Base-by-base conservation (phyloP, 1,284 basidiomycete species). In the Phenoliferia sp. region DNA sequence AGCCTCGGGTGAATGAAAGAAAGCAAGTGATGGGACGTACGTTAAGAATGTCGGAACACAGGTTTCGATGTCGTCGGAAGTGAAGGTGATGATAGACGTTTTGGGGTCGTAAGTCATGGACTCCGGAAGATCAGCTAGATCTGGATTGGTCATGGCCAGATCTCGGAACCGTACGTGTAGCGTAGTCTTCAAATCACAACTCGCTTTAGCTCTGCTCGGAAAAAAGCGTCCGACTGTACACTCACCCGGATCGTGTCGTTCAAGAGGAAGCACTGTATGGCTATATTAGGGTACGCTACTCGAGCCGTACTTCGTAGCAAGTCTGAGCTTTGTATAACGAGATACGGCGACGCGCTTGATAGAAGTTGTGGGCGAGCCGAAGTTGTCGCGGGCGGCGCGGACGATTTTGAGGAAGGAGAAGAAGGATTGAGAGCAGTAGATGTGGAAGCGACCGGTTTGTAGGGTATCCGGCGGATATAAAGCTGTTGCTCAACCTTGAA, bases 21-120 rank as follows among this genome's bases (percentile, higher is more conserved):
- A n/a, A 33, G 31, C 33, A 26, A 26, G 9, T 17, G 17, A 36
- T 2, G 33, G 34, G 28, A 59, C 19, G 57, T 31, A 59, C 57
- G 90, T 88, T 71, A 92, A 80, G 77, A 96, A 94, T 75, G 90
- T 88, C 65, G 89, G 86, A 26, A 96, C 89, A 76, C 92, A 94
- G 9, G 87, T 88, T 70, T 91, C 87, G 67, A 94, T 88, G 75
- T 92, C 86, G 68, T 90, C 87, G 1, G 90, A 91, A 58, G 90
- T 80, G 78, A 95, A 93, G 0, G 88, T 90, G 3, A 95, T 89
- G 17, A 94, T 85, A 15, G 90, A 90, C 67, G 91, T 88, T 12
- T 83, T 84, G 6, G 89, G 87, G 76, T 95, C 91, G 75, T 94
- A 94, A 58, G 57, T 36, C 57, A 59, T 59, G 17, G 9, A 26